Conservation (phyloP, 495 filamentous ascomycete genomes). For the Endocarpon pusillum region DNA sequence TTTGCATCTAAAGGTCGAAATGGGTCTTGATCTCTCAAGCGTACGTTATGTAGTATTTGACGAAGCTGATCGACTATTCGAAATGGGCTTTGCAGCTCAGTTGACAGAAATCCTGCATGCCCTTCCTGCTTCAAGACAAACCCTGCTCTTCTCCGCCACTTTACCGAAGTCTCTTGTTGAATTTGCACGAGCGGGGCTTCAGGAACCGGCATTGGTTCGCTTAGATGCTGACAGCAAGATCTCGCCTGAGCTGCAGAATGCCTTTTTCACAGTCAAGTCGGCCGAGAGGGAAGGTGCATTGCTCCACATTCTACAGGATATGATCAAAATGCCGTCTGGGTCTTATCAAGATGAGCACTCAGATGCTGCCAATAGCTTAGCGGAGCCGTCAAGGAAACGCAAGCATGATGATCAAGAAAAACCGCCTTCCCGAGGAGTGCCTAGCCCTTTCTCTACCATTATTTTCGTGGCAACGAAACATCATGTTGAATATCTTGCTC, state of each 20-base stretch:
- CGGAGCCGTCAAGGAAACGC: conserved; percentile 42
- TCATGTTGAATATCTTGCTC: conserved; percentile 85
- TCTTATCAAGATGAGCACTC: conserved; percentile 33
- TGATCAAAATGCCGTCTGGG: conserved; percentile 86
- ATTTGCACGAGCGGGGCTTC: conserved; percentile 82
- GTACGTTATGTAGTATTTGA: conserved; percentile 90
- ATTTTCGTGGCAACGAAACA: conserved; percentile 91
- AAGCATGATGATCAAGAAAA: conserved; percentile 35
- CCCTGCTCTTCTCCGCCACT: conserved; percentile 85
- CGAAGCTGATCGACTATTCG: conserved; percentile 90
- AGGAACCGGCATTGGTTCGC: conserved; percentile 74
- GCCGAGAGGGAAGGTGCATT: conserved; percentile 87
- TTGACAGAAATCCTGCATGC: conserved; percentile 85
- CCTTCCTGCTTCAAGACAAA: conserved; percentile 69
- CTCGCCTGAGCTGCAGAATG: conserved; percentile 80
- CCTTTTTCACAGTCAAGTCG: conserved; percentile 83
- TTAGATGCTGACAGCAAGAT: conserved; percentile 91
- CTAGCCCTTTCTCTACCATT: conserved; percentile 73
- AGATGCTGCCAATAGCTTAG: conserved; percentile 24
- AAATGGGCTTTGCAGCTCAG: conserved; percentile 93
- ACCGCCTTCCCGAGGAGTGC: conserved; percentile 30
- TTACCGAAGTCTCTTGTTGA: conserved; percentile 86
- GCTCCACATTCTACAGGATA: conserved; percentile 69
- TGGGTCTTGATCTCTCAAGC: conserved; percentile 72
- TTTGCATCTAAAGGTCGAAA: conserved; percentile 87